A percentile compares a stretch with the other conserved stretches of the same genome.
Conservation (phyloP, 2,329 filamentous ascomycete genomes). For the Hypoxylon sp. region DNA sequence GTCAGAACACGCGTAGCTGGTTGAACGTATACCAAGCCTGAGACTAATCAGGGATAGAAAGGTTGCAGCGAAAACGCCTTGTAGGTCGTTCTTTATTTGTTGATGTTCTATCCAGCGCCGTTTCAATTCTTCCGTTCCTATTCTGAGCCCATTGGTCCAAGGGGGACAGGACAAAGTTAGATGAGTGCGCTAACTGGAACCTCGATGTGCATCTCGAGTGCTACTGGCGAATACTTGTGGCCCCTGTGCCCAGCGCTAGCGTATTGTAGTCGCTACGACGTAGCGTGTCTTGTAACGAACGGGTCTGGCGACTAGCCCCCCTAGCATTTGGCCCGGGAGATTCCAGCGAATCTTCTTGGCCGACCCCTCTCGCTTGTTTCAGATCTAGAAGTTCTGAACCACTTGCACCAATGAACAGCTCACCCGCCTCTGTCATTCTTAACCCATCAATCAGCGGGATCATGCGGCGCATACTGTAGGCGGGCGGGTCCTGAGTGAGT, state of each 20-base stretch:
- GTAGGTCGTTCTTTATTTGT: constrained; percentile 17
- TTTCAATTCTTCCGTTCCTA: constrained; percentile 27
- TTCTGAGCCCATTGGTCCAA: constrained; percentile 18
- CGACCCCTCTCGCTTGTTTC: constrained; percentile 45
- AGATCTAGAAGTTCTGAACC: constrained; percentile 39
- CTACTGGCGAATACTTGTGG: constrained; percentile 25
- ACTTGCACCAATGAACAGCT: constrained; percentile 42
- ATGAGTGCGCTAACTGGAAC: constrained; percentile 37
- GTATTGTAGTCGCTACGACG: constrained; percentile 3
- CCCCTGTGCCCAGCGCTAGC: constrained; percentile 19
- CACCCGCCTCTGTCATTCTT: constrained; percentile 39
- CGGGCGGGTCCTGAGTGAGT: constrained; percentile 37
- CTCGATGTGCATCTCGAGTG: constrained; percentile 18
- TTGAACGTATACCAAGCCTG: not conserved
- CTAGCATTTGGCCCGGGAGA: constrained; percentile 22
- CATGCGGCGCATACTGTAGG: constrained; percentile 43
- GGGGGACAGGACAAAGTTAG: constrained; percentile 5
- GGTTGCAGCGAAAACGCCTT: constrained; percentile 20
- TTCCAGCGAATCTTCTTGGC: constrained; percentile 35
- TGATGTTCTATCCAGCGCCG: constrained; percentile 19
- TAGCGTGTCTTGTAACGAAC: constrained; percentile 17
- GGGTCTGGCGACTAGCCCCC: constrained; percentile 21
- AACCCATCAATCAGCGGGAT: constrained; percentile 39
- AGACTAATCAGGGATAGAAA: constrained; percentile 2
- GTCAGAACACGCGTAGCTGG: constrained; percentile 20